Base-by-base conservation (phyloP, 2,329 filamentous ascomycete species). In the Bipolaris oryzae region DNA sequence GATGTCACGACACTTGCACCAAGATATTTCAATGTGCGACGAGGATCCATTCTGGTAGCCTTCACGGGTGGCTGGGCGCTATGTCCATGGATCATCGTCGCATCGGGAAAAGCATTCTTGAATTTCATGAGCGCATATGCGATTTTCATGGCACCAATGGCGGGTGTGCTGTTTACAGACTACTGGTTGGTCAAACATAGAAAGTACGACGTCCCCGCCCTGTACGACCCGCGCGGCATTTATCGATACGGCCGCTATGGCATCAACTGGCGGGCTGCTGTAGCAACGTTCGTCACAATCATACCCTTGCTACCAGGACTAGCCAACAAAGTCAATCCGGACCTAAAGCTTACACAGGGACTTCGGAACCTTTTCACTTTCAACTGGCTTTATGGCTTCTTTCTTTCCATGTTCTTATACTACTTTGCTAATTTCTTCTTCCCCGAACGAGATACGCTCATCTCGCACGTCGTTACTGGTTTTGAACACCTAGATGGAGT, bases 321-420 rank as follows among this genome's bases (percentile, higher is more conserved):
- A 4, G 64, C 59, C 1, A 58, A 66, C 35, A 64, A 62, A 4
- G 54, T 67, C 42, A 60, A 64, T n/a, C 52, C 65, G 0, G 55
- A 44, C 1, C 31, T 65, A 3, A 46, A 55, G 6, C 58, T 64
- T 68, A 69, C 49, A 2, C n/a, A 39, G 1, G 59, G 60, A 6
- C 47, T 62, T 9, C 33, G 69, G 69, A 35, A 70, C 62, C 18
- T 59, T 50, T 77, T 76, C 42, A 68, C 77, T 6, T 77, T 73
- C 61, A 75, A 76, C 4, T 79, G 76, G 61, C 71, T 64, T 3
- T 71, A 68, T 35, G 73, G 74, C 0, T 76, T 77, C 46, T 55
- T 52, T 31, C 31, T 62, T 6, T 60, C 57, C 7, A 52, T 60
- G 1, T 47, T 71, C 4, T 50, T 74, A 4, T 78, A 78, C 47